These are phyloP conservation scores for Populus ilicifolia DNA, from an alignment of 345 rosid species.

Conservation along the genomic window DNA sequence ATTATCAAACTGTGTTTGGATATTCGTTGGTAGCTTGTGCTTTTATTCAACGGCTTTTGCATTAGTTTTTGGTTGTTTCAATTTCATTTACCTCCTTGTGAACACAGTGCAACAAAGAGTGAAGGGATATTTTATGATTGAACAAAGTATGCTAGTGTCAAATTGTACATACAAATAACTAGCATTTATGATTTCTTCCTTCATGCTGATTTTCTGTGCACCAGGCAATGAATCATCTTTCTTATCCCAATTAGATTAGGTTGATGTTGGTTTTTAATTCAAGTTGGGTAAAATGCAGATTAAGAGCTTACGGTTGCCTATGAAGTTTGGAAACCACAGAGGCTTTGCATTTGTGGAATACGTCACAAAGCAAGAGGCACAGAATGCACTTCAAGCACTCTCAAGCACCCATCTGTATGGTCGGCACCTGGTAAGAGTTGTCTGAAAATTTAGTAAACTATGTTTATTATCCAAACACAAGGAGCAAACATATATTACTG, in stretches of 20 bases:
- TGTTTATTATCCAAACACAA: neutral
- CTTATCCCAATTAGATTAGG: neutral
- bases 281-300: slow-evolving; percentile 39
- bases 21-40: too few species aligned
- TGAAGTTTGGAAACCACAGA: slow-evolving; percentile 66
- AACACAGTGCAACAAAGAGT: neutral
- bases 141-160: neutral
- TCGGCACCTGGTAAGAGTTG: slow-evolving; percentile 68
- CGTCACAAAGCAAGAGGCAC: slow-evolving; percentile 85
- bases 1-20: too few species aligned
- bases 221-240: neutral
- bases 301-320: slow-evolving; percentile 82
- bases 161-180: neutral
- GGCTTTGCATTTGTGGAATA: slow-evolving; percentile 88
- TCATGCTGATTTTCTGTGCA: neutral
- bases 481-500: neutral
- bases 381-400: slow-evolving; percentile 63
- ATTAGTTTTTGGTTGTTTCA: neutral
- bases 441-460: neutral
- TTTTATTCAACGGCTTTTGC: too few species aligned
- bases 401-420: slow-evolving; percentile 81
- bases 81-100: neutral
- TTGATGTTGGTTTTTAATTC: neutral
- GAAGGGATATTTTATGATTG: neutral
- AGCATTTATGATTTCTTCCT: neutral